Conservation (phyloP, 768 basidiomycete genomes). For the Naematelia aurantialba region DNA sequence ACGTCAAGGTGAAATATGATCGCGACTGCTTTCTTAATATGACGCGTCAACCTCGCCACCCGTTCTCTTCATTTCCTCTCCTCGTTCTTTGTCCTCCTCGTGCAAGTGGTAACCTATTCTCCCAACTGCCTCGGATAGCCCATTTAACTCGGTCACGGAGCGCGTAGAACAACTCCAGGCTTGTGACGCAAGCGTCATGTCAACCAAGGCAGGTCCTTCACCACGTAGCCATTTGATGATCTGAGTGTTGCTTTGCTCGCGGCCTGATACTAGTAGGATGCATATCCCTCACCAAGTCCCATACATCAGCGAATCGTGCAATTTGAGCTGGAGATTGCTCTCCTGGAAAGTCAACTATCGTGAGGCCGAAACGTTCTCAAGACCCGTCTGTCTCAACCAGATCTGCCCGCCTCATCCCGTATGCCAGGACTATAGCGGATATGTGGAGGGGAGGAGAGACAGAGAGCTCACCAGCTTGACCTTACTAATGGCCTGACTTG, state of each 20-base stretch:
- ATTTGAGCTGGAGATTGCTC: background rate
- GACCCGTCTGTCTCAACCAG: too few relatives aligned
- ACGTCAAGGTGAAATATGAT: background rate
- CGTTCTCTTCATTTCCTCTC: background rate
- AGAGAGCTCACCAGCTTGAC: too few relatives aligned
- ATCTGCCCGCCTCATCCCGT: too few relatives aligned
- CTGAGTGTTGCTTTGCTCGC: too few relatives aligned
- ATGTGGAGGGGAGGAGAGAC: too few relatives aligned
- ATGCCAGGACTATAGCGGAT: too few relatives aligned
- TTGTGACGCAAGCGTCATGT: background rate
- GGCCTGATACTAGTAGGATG: background rate
- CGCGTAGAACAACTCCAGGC: background rate
- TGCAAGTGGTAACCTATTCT: too few relatives aligned
- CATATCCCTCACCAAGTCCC: background rate
- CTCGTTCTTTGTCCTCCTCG: background rate
- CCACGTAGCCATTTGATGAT: too few relatives aligned
- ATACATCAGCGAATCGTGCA: background rate
- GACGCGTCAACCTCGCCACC: background rate
- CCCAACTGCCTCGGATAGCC: too few relatives aligned
- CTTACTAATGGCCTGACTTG: too few relatives aligned
- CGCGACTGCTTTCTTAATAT: constrained; percentile 7
- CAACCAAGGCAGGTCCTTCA: background rate
- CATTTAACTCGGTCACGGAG: background rate
- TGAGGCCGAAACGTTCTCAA: background rate
- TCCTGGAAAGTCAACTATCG: background rate